Evolutionary conservation across 495 filamentous ascomycete genomes (phyloP), one percentile per base, ranked within the genome.

Genomic region (Hypoxylon subgilvum): DNA sequence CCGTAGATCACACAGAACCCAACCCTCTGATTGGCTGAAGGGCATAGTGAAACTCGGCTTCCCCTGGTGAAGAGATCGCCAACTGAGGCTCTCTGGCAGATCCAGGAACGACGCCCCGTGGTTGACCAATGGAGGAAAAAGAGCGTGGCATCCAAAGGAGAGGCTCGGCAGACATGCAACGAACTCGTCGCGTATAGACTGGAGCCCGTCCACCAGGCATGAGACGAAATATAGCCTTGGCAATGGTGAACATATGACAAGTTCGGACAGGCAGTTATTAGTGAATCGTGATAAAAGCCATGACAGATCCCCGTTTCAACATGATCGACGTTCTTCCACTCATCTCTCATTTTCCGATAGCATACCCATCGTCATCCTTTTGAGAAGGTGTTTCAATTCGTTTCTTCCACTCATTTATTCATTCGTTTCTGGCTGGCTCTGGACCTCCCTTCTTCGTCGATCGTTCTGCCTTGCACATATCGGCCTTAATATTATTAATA

Each of bases 21-120:
- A 9, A 17, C 16, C 52, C 10, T 36, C 10, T 64, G 41, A 69
- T 67, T 69, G 66, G 66, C 4, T 22, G 8, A 21, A 1, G 32
- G 3, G 17, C 46, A 54, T 64, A 52, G 59, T 69, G 66, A 69
- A 69, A 66, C 66, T 36, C 43, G 6, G 28, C 22, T 0, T 46
- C 52, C 61, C 61, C 61, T 65, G 30, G 51, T 35, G 38, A 55
- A 19, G 44, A 36, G 51, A 60, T 65, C 61, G 49, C 6, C 50
- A 12, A n/a, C 56, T 64, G 61, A 65, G 61, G 61, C 56, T 65
- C 61, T 65, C 55, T 38, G 16, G 39, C 32, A 10, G 52, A 42
- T 28, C 52, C 19, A 36, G 31, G 21, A 18, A 19, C 23, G 7
- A 32, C 16, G 31, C 34, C 34, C 48, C 21, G 13, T 21, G 3